Evolutionary conservation across 805 yeast species (phyloP).

Genomic region (Saccharomycopsis oosterbeekiorum): DNA sequence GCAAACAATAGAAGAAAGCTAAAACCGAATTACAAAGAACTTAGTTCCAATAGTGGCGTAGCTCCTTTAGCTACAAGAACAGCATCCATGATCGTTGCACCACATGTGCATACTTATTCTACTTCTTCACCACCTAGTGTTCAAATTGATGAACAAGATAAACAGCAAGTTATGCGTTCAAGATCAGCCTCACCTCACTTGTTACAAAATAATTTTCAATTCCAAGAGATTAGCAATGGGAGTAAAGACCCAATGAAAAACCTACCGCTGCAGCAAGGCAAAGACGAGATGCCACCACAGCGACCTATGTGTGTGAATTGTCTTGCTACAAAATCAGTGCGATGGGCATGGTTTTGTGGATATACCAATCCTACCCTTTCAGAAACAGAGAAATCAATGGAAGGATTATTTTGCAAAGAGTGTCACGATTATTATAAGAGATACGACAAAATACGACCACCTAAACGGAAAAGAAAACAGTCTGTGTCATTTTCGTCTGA

Average conservation of each 20-base stretch:
- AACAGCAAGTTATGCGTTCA: neutral
- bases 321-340: conserved; percentile 1
- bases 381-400: neutral
- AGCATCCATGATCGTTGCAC: neutral
- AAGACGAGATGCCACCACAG: conserved; percentile 5
- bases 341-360: conserved; percentile 14
- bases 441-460: conserved; percentile 8
- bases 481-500: neutral
- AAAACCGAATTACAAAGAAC: neutral
- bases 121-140: neutral
- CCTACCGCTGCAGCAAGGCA: neutral
- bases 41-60: neutral
- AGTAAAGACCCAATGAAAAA: neutral
- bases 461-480: neutral
- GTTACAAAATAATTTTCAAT: neutral
- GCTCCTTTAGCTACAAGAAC: neutral
- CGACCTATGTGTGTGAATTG: conserved; percentile 15
- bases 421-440: conserved; percentile 14
- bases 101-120: neutral
- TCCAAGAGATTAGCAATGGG: neutral
- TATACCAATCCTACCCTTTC: neutral
- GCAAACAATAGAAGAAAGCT: neutral
- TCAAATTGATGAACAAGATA: neutral
- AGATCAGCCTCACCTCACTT: neutral
- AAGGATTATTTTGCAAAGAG: conserved; percentile 16